phyloP scores from a whole-genome alignment of 1,284 basidiomycete species.

The Schizophyllum amplum region DNA sequence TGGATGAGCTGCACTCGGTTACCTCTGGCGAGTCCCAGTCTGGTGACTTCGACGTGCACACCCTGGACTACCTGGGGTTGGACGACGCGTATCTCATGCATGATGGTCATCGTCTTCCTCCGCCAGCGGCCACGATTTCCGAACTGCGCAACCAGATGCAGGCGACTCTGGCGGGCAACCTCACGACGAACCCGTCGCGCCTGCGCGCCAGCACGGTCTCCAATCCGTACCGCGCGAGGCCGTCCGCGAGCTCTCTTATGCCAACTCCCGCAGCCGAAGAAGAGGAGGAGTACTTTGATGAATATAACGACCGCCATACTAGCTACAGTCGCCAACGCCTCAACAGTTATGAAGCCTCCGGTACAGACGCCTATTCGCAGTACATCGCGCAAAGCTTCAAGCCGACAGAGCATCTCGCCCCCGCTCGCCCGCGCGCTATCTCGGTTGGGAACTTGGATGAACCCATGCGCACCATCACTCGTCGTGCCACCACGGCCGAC shows the following conservation, averaged over 20 bases:
- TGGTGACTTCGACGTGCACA: conserved; percentile 88
- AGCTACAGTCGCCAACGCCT: conserved; percentile 45
- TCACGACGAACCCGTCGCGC: conserved; percentile 65
- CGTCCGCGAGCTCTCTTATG: conserved; percentile 48
- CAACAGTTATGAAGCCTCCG: conserved; percentile 50
- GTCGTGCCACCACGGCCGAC: conserved; percentile 54
- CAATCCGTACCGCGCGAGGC: conserved; percentile 65
- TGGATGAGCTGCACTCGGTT: conserved; percentile 75
- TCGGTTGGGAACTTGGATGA: conserved; percentile 91
- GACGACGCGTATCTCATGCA: conserved; percentile 44
- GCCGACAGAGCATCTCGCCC: conserved; percentile 55
- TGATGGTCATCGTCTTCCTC: conserved; percentile 21
- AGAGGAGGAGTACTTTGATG: conserved; percentile 64
- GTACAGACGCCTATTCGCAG: conserved; percentile 39
- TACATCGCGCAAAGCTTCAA: conserved; percentile 71
- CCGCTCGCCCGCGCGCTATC: conserved; percentile 77
- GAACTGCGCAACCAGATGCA: conserved; percentile 83
- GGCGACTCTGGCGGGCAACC: conserved; percentile 76
- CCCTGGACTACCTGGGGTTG: conserved; percentile 90
- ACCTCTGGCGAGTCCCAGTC: conserved; percentile 69
- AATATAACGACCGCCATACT: conserved; percentile 36
- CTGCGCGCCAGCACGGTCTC: conserved; percentile 88
- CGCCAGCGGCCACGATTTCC: conserved; percentile 74
- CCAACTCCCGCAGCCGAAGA: conserved; percentile 58
- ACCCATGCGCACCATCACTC: conserved; percentile 50